Percentiles rank a stretch among this genome's conserved stretches.
These are phyloP conservation scores for Mrakia frigida DNA, from an alignment of 768 basidiomycete species.

Conservation along the genomic window DNA sequence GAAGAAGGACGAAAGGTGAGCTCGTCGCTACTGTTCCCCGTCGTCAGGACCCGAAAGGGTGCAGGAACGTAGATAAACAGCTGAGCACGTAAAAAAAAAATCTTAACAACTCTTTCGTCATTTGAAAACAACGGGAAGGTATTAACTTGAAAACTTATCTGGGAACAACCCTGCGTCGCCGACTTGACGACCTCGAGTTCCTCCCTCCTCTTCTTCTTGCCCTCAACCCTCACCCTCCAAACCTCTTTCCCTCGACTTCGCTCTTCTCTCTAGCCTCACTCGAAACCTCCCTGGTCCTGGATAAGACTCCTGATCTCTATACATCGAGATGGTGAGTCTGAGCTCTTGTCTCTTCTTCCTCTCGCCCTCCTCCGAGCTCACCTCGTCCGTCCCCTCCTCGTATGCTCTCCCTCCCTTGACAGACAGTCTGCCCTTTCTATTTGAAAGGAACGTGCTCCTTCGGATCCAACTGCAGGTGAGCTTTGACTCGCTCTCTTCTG, in stretches of 20 bases:
- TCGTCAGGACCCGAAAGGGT: no score
- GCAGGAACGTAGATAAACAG: no score
- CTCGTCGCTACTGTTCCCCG: neutral
- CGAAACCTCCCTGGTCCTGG: neutral
- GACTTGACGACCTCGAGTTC: neutral
- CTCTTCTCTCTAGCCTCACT: neutral
- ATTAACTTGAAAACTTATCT: no score
- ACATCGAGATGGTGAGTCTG: neutral
- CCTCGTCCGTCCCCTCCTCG: neutral
- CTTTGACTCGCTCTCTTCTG: neutral
- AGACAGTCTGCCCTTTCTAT: slow-evolving; percentile 26
- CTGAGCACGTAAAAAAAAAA: no score
- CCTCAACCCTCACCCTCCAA: neutral
- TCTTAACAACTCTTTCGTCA: no score
- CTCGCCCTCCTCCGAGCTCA: neutral
- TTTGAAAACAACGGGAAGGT: no score
- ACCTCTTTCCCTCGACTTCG: neutral
- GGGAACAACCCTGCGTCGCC: no score
- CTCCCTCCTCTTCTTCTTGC: neutral
- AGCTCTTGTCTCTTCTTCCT: neutral
- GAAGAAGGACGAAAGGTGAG: neutral
- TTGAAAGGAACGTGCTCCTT: slow-evolving; percentile 23
- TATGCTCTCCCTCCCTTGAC: no score
- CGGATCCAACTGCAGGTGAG: slow-evolving; percentile 7
- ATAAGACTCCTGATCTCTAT: neutral